A percentile compares a stretch with the other conserved stretches of the same genome.
phyloP scores from a whole-genome alignment of 1,284 basidiomycete species.

The Thelephora terrestris region DNA sequence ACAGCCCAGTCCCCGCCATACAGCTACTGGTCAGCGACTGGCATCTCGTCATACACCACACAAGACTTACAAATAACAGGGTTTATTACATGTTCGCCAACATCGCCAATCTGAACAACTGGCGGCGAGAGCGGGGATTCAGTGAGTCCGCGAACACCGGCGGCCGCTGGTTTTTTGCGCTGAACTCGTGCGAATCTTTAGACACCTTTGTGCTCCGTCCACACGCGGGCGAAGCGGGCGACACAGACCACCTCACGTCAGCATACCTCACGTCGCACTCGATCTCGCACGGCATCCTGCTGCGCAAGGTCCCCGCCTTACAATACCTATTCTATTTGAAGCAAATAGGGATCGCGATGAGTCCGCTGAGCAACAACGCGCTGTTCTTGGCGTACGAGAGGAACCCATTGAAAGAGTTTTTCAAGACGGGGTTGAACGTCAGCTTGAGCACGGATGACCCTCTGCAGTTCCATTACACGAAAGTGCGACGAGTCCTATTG shows the following conservation, averaged over 20 bases:
- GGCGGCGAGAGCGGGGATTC: constrained; percentile 83
- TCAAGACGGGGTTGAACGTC: constrained; percentile 94
- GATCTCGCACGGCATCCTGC: constrained; percentile 95
- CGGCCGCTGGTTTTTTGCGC: not conserved
- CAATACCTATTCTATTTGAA: constrained; percentile 95
- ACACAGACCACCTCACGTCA: constrained; percentile 94
- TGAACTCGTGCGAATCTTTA: constrained; percentile 20
- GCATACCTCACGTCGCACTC: constrained; percentile 96
- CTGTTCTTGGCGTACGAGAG: constrained; percentile 95
- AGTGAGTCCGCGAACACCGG: constrained; percentile 46
- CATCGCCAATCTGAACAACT: constrained; percentile 90
- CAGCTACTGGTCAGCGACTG: constrained; percentile 72
- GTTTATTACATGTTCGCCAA: constrained; percentile 98
- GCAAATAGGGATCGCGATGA: constrained; percentile 98
- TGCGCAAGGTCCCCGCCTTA: constrained; percentile 93
- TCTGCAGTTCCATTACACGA: constrained; percentile 93
- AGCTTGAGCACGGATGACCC: constrained; percentile 96
- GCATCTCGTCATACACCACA: not conserved
- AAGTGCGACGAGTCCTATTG: constrained; percentile 39
- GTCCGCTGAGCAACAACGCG: constrained; percentile 95
- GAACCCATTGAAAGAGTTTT: constrained; percentile 96
- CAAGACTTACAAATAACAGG: constrained; percentile 35
- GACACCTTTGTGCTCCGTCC: constrained; percentile 96
- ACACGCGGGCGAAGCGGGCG: constrained; percentile 96
- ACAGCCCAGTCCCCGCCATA: constrained; percentile 87